phyloP scores from a whole-genome alignment of 148 eudicot species.

The Camellia lanceoleosa region DNA sequence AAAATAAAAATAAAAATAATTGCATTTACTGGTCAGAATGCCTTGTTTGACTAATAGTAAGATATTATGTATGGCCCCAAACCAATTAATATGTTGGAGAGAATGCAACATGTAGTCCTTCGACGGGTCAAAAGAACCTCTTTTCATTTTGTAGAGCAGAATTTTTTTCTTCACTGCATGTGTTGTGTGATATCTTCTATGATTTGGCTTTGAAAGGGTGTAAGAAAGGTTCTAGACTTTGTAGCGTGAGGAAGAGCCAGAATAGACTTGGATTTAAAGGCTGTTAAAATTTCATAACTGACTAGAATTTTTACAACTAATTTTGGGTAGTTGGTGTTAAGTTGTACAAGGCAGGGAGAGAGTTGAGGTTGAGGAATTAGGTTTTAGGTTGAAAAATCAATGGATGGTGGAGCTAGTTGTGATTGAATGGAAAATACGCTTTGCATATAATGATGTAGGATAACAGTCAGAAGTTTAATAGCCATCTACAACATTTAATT shows the following conservation, averaged over 20 bases:
- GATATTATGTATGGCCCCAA: not conserved
- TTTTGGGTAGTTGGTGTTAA: not conserved
- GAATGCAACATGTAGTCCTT: no score
- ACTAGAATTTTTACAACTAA: not conserved
- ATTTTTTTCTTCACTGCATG: no score
- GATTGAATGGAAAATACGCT: not conserved
- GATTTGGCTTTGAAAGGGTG: no score
- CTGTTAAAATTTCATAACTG: no score
- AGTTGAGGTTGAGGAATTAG: constrained; percentile 2
- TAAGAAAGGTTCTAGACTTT: no score
- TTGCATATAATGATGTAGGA: not conserved
- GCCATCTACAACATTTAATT: not conserved
- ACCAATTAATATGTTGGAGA: no score
- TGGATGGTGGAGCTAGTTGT: not conserved
- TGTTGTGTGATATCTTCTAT: no score
- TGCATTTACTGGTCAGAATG: not conserved
- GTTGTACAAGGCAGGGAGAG: not conserved
- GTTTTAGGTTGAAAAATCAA: constrained; percentile 1
- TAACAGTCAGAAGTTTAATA: not conserved
- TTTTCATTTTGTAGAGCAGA: no score
- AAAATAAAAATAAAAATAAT: not conserved
- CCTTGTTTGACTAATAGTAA: not conserved
- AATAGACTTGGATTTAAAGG: no score
- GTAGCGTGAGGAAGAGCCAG: no score
- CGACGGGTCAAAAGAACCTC: no score